These are phyloP conservation scores for Chalara sp. DNA, from an alignment of 2,329 filamentous ascomycete species.

Conservation along the genomic window DNA sequence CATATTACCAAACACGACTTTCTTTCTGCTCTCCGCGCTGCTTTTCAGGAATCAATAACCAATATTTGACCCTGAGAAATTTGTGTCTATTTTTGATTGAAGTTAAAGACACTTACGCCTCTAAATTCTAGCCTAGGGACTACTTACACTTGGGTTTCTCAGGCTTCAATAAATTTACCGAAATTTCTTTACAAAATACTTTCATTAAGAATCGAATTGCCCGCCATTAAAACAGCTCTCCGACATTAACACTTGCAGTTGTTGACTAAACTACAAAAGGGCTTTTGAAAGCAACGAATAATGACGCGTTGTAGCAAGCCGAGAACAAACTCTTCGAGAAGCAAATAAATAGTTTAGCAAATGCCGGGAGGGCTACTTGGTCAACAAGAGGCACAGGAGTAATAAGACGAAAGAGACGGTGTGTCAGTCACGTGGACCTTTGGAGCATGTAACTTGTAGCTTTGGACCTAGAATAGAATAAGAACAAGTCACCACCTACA, in stretches of 20 bases:
- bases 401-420: too few species aligned
- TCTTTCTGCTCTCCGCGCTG: not conserved
- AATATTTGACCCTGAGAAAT: slow-evolving; percentile 32
- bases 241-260: not conserved
- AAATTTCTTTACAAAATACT: slow-evolving; percentile 2
- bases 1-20: not conserved
- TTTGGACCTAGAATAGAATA: too few species aligned
- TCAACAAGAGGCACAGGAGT: too few species aligned
- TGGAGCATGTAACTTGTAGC: too few species aligned
- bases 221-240: slow-evolving; percentile 1
- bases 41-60: not conserved
- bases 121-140: not conserved
- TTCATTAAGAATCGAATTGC: slow-evolving; percentile 3
- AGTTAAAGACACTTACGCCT: slow-evolving; percentile 2
- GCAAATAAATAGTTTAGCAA: too few species aligned
- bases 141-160: not conserved
- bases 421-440: too few species aligned
- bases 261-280: not conserved
- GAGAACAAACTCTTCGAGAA: too few species aligned
- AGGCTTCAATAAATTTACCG: slow-evolving; percentile 1
- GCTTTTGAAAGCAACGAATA: not conserved
- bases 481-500: too few species aligned
- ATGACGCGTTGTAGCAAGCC: slow-evolving; percentile 1
- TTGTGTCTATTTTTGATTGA: slow-evolving; percentile 1
- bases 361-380: too few species aligned